These are phyloP conservation scores for Besnoitia besnoiti DNA, from an alignment of 169 alveolate species.

Conservation along the genomic window DNA sequence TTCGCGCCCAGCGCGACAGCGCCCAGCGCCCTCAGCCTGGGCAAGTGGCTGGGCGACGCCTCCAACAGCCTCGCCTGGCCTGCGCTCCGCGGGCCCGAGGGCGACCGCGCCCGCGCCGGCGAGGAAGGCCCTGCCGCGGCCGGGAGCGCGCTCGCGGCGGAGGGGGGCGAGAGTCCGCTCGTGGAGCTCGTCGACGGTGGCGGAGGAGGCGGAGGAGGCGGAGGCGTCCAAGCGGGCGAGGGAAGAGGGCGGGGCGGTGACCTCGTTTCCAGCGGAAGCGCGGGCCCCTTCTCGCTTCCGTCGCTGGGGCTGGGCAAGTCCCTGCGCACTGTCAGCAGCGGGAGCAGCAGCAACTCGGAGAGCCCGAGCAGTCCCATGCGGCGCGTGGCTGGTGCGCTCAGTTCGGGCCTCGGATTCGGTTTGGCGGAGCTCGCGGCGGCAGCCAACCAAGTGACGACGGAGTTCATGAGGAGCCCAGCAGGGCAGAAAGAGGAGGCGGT, in stretches of 20 bases:
- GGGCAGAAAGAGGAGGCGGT: no score
- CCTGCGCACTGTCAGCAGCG: no score
- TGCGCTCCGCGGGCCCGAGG: not conserved
- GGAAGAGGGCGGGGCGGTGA: not conserved
- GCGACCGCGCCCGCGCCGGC: not conserved
- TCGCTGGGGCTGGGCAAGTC: no score
- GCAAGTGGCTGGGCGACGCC: constrained; percentile 30
- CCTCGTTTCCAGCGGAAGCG: not conserved
- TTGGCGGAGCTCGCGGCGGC: constrained; percentile 16
- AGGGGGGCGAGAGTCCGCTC: not conserved
- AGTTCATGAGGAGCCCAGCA: not conserved
- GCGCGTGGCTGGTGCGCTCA: no score
- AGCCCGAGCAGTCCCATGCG: no score
- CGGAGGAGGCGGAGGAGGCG: not conserved
- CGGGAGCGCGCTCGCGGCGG: not conserved
- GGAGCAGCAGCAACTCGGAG: no score
- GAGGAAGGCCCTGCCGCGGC: not conserved
- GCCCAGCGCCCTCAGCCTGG: not conserved
- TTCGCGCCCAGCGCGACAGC: not conserved
- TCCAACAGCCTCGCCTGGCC: not conserved
- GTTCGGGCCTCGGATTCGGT: not conserved
- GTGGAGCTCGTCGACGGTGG: constrained; percentile 4
- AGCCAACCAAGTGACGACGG: not conserved
- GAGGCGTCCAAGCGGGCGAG: not conserved
- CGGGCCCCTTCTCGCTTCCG: not conserved